Base-by-base conservation (phyloP, 2,329 filamentous ascomycete genomes). In the Monosporascus sp. region DNA sequence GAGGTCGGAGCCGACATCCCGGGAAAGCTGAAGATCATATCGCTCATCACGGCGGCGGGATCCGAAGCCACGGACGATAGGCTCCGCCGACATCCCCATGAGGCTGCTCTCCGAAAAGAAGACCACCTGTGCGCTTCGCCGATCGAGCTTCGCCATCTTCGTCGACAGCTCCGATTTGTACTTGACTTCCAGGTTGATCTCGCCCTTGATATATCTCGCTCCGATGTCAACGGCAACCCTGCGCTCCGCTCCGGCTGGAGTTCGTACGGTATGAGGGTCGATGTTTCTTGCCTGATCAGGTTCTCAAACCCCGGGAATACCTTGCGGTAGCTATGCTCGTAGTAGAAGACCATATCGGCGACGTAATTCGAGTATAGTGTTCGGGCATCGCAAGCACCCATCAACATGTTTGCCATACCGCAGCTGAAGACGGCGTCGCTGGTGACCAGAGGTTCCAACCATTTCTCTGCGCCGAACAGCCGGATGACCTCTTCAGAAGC, bases 11-110 rank as follows among this genome's bases (percentile, higher is more conserved):
- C 52, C 52, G 15, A 54, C 49, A 24, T 54, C n/a, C 52, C 52
- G 6, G 52, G 62, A 11, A 55, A 61, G 52, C 62, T 58, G 52
- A 62, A 62, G 25, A 60, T 61, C 45, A 62, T 52, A 49, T 64
- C 62, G 48, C 50, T 61, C 50, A 63, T 55, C 20, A 59, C 51
- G 2, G 49, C 60, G 17, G 48, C 62, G 8, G 52, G 59, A 43
- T 64, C 62, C 62, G 41, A 55, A 63, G 17, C 62, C 60, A 14
- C 62, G 59, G 15, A 51, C 58, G 14, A 61, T 58, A 22, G 60
- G 52, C 45, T 64, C 62, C 5, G 51, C 59, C 5, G 77, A 78
- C 62, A 81, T 55, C 24, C 70, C 64, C 61, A 76, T 54, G 50
- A 82, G 63, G 6, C 76, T 68, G 17, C 61, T 58, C 35, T 67